Evolutionary conservation across 768 basidiomycete genomes (phyloP).

Genomic region (Kwoniella sp.): DNA sequence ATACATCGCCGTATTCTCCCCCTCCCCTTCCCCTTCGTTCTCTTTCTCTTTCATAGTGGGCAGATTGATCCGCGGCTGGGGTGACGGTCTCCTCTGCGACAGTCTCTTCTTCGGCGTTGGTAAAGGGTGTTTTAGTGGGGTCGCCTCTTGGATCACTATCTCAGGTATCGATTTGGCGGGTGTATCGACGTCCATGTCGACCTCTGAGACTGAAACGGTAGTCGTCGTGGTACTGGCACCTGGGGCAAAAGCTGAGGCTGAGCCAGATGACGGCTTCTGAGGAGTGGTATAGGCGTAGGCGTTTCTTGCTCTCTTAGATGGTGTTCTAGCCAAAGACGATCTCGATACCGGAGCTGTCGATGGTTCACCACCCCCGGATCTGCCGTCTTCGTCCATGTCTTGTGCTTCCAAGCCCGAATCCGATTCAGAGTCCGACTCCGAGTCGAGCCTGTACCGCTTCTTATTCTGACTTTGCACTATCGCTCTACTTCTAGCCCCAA

Average conservation of each 20-base stretch:
- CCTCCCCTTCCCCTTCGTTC: neutral
- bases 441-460: conserved; percentile 40
- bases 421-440: conserved; percentile 40
- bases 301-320: conserved; percentile 7
- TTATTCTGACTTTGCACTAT: conserved; percentile 6
- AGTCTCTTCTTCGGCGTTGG: conserved; percentile 29
- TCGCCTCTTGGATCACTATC: conserved; percentile 40
- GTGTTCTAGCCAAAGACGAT: conserved; percentile 10
- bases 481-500: neutral
- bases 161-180: conserved; percentile 6
- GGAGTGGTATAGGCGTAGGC: conserved; percentile 5
- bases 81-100: neutral
- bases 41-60: neutral
- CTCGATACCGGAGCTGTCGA: neutral
- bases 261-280: conserved; percentile 5
- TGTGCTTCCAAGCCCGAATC: conserved; percentile 25
- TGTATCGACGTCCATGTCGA: neutral
- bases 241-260: too few relatives aligned
- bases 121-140: conserved; percentile 40
- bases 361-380: neutral
- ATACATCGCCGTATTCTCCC: neutral
- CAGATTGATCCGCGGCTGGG: neutral
- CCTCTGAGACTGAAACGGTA: neutral
- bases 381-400: conserved; percentile 4
- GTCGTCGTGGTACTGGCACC: neutral